Evolutionary conservation across 805 yeast species (phyloP).

Genomic region (Barnettozyma californica): DNA sequence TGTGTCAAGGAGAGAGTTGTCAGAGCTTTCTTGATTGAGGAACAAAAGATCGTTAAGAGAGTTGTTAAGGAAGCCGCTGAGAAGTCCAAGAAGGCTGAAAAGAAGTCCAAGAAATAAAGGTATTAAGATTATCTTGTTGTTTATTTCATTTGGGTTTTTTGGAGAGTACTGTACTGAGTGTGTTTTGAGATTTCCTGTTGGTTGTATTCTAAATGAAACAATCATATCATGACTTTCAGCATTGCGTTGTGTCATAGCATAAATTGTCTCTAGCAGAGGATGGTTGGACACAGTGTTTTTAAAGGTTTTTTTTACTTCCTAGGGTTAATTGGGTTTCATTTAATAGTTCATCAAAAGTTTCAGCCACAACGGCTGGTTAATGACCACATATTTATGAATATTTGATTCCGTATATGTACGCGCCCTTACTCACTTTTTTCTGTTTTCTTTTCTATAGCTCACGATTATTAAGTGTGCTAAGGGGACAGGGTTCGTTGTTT

Average conservation of each 20-base stretch:
- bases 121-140: background rate
- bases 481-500: too few species aligned
- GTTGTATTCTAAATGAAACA: background rate
- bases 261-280: background rate
- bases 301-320: background rate
- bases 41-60: slow-evolving; percentile 99
- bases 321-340: slow-evolving; percentile 4
- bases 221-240: background rate
- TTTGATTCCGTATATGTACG: background rate
- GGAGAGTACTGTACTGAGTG: background rate
- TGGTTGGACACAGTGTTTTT: background rate
- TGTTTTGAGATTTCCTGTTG: background rate
- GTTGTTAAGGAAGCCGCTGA: slow-evolving; percentile 95
- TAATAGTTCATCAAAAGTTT: slow-evolving; percentile 4
- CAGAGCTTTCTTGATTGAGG: slow-evolving; percentile 99
- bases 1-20: slow-evolving; percentile 99
- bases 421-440: background rate
- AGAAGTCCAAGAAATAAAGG: slow-evolving; percentile 26
- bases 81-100: slow-evolving; percentile 67
- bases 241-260: background rate
- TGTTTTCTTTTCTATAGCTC: background rate
- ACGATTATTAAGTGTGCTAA: too few species aligned
- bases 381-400: slow-evolving; percentile 5
- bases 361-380: slow-evolving; percentile 4
- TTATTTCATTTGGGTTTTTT: slow-evolving; percentile 1